phyloP scores from a whole-genome alignment of 2,329 filamentous ascomycete species.

The Xylariales sp. region DNA sequence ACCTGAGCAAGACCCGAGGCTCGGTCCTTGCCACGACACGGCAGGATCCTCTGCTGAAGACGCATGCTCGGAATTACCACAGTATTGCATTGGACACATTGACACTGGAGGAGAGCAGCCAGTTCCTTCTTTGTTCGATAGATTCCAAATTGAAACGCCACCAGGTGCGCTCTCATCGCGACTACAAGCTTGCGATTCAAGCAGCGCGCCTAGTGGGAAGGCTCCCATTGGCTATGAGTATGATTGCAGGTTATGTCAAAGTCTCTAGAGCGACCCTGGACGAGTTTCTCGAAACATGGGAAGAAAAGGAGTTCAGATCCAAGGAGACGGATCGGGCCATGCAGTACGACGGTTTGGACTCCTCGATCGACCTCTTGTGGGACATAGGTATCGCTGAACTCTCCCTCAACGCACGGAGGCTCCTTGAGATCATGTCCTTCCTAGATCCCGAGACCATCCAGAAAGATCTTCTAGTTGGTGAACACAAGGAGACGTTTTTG shows the following conservation, averaged over 20 bases:
- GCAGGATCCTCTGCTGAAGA: not conserved
- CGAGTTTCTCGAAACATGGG: constrained; percentile 20
- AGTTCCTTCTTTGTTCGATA: not conserved
- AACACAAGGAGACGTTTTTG: constrained; percentile 14
- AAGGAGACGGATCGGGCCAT: constrained; percentile 2
- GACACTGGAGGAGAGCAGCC: constrained; percentile 7
- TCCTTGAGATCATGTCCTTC: constrained; percentile 19
- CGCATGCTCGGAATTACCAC: not conserved
- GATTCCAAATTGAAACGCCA: not conserved
- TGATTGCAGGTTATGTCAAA: constrained; percentile 17
- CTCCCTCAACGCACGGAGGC: constrained; percentile 9
- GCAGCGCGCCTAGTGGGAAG: constrained; percentile 13
- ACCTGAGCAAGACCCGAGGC: constrained; percentile 10
- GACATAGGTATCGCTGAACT: constrained; percentile 18
- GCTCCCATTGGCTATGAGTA: constrained; percentile 17
- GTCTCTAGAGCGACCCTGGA: constrained; percentile 13
- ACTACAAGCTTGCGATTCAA: constrained; percentile 13
- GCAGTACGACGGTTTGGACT: constrained; percentile 10
- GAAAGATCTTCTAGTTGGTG: constrained; percentile 15
- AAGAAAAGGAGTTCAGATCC: constrained; percentile 12
- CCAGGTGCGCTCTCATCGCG: constrained; percentile 11
- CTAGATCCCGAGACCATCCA: constrained; percentile 17
- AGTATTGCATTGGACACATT: constrained; percentile 11
- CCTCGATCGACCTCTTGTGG: constrained; percentile 11
- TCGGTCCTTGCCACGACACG: not conserved